Base-by-base conservation (phyloP, 1,284 basidiomycete genomes). In the Naganishia cerealis region DNA sequence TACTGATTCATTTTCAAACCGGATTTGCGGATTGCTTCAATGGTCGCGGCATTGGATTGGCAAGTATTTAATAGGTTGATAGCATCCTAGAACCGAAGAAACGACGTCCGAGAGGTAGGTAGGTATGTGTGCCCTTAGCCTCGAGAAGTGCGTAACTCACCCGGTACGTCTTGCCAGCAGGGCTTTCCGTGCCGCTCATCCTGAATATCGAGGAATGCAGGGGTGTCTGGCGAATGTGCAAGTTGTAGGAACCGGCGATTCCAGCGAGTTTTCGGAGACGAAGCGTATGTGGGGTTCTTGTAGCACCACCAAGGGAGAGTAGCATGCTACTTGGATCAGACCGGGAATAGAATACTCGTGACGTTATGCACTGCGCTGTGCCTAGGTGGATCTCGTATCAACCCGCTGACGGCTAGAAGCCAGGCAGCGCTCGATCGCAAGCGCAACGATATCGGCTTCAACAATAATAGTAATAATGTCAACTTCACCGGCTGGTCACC, bases 41-140 rank as follows among this genome's bases (percentile, higher is more conserved):
- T 86, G 1, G 88, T 87, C 21, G 92, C 92, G 38, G 93, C 92
- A 84, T 99, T 99, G 50, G 89, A 91, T 79, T 99, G 95, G 36
- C 98, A 86, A 40, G 90, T 86, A 80, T 99, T 99, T 69, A 99
- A 86, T 67, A 87, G 84, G 67, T 89, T 86, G 72, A 99, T 86
- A 0, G 96, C 96, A 71, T 94, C 90, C 66, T 67, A 24, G 26
- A 21, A 9, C 24, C 15, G 15, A 15, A 15, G 1, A 57, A 1
- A 16, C 55, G 13, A 15, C 55, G 10, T 29, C 15, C 48, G 24
- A 63, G 50, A 61, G n/a, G n/a, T 26, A 24, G 56, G 48, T 24
- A 53, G 42, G 7, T 21, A 24, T 50, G 43, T 8, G 2, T 16
- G n/a, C 16, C n/a, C 43, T 46, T 33, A 33, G 6, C 29, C 29